Evolutionary conservation across 441 rosid species (phyloP).

Genomic region (Biscutella laevigata): DNA sequence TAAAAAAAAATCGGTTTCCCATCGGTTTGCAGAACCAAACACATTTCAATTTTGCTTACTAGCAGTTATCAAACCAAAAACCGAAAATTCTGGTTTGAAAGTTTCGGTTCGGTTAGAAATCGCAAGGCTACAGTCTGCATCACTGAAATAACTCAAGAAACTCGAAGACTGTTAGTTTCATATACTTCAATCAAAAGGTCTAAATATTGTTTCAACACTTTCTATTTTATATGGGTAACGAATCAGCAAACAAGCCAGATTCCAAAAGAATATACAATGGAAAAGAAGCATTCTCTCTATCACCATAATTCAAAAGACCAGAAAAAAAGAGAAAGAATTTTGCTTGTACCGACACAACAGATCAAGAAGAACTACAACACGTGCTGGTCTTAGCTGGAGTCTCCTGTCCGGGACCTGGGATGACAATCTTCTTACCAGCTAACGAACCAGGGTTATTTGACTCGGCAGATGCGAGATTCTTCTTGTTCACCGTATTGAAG

Average conservation of each 20-base stretch:
- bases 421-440: slow-evolving; percentile 66
- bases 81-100: too few species aligned
- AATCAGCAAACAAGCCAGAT: slow-evolving; percentile 19
- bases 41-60: too few species aligned
- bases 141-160: background rate
- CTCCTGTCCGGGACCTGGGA: slow-evolving; percentile 74
- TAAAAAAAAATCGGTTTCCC: too few species aligned
- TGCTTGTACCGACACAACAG: background rate
- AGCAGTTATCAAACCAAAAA: too few species aligned
- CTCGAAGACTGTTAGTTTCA: slow-evolving; percentile 8
- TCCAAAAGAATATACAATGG: slow-evolving; percentile 36
- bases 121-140: too few species aligned
- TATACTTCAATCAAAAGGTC: slow-evolving; percentile 9
- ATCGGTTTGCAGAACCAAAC: too few species aligned
- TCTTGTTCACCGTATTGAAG: slow-evolving; percentile 69
- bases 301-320: background rate
- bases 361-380: slow-evolving; percentile 55
- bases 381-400: slow-evolving; percentile 47
- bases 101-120: too few species aligned
- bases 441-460: slow-evolving; percentile 54
- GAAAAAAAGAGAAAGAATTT: background rate
- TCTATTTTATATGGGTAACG: slow-evolving; percentile 15
- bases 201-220: slow-evolving; percentile 12
- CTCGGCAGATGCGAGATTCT: slow-evolving; percentile 51
- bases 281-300: slow-evolving; percentile 18